A percentile compares a stretch with the other conserved stretches of the same genome.
These are phyloP conservation scores for Globisporangium mamillatum DNA, from an alignment of 352 stramenopile genomes.

Conservation along the genomic window DNA sequence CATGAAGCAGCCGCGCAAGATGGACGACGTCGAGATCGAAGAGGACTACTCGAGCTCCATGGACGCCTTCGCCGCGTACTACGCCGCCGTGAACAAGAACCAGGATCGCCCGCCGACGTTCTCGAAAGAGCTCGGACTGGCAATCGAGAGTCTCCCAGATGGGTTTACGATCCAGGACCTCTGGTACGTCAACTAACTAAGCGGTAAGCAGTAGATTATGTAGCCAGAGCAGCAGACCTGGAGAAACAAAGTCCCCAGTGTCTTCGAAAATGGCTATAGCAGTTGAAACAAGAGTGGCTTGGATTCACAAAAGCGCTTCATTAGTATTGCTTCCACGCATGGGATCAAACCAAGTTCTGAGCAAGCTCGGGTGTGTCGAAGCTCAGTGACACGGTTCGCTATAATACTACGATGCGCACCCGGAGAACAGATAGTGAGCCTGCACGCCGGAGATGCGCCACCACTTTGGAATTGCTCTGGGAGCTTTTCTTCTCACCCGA, in stretches of 20 bases:
- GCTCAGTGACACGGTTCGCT: too few relatives aligned
- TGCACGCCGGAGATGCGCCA: not conserved
- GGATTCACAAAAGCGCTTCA: too few relatives aligned
- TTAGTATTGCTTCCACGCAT: too few relatives aligned
- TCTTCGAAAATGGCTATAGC: not conserved
- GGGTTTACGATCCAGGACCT: constrained; percentile 68
- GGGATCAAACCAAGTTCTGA: too few relatives aligned
- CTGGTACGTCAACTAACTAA: constrained; percentile 55
- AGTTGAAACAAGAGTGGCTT: not conserved
- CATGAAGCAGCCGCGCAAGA: constrained; percentile 66
- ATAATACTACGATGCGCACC: too few relatives aligned
- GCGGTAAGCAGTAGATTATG: too few relatives aligned
- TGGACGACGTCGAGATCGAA: constrained; percentile 90
- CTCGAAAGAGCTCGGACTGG: constrained; percentile 79
- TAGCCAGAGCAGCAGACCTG: not conserved
- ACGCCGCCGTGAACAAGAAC: constrained; percentile 83
- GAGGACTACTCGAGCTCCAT: constrained; percentile 82
- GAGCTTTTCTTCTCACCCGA: not conserved
- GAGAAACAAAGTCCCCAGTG: not conserved
- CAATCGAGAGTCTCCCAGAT: constrained; percentile 81
- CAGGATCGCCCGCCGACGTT: constrained; percentile 70
- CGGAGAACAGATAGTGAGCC: too few relatives aligned
- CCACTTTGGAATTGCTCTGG: not conserved
- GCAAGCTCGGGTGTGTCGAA: too few relatives aligned
- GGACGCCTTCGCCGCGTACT: constrained; percentile 89